These are phyloP conservation scores for Umbellularia californica DNA, from an alignment of 164 flowering plant genomes.

Conservation along the genomic window DNA sequence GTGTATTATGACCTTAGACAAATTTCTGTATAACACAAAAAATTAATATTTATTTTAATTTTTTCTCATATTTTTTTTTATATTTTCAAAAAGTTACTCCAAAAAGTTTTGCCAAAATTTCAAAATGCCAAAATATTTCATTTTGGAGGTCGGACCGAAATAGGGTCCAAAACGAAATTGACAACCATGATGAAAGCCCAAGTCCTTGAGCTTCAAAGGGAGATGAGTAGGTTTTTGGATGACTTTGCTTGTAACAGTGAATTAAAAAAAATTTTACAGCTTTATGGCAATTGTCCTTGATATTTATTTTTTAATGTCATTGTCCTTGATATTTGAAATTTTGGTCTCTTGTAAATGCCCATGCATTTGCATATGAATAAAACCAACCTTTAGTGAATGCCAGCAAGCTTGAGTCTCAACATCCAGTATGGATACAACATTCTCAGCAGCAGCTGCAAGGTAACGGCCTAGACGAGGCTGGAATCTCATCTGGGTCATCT, in stretches of 20 bases:
- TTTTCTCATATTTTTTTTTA: too few species aligned
- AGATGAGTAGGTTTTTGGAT: neutral
- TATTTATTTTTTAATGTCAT: too few species aligned
- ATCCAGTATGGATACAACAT: conserved; percentile 59
- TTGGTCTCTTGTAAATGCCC: neutral
- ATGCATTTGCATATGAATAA: neutral
- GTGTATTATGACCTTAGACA: too few species aligned
- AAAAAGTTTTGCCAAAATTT: too few species aligned
- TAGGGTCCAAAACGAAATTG: too few species aligned
- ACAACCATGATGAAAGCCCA: neutral
- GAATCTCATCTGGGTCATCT: conserved; percentile 57
- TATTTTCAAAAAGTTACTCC: too few species aligned
- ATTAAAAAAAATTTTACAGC: too few species aligned
- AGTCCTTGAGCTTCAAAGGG: neutral
- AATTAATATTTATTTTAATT: too few species aligned
- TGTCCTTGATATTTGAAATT: neutral
- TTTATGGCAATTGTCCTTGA: neutral
- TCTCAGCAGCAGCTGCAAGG: conserved; percentile 72
- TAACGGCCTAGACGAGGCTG: conserved; percentile 61
- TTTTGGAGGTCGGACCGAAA: too few species aligned
- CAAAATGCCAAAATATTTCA: too few species aligned
- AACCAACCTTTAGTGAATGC: conserved; percentile 51
- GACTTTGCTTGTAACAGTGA: too few species aligned
- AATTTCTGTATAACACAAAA: too few species aligned
- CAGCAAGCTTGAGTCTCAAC: conserved; percentile 64